These are phyloP conservation scores for Rhizopogon rudus DNA, from an alignment of 768 basidiomycete genomes.

Conservation along the genomic window DNA sequence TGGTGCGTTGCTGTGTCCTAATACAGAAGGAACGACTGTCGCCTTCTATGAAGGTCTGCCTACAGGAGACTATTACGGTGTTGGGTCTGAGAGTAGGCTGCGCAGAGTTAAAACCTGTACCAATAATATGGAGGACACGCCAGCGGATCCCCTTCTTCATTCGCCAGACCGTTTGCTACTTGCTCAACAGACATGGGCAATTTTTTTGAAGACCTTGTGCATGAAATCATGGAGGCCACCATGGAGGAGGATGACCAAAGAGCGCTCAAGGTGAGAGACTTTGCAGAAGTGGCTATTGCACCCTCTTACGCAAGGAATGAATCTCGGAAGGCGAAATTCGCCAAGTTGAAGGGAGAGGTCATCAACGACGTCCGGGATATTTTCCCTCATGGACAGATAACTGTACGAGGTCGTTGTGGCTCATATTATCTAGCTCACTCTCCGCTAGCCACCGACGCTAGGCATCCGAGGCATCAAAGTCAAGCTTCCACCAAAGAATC, in stretches of 20 bases:
- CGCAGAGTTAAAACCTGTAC: neutral
- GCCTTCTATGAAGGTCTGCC: too few species aligned
- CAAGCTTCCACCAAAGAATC: neutral
- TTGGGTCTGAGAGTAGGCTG: neutral
- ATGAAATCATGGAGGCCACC: conserved; percentile 15
- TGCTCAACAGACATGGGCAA: conserved; percentile 15
- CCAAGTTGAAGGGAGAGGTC: conserved; percentile 23
- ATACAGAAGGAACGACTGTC: too few species aligned
- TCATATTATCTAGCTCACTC: neutral
- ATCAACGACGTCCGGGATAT: conserved; percentile 22
- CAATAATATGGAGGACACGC: neutral
- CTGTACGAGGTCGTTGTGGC: conserved; percentile 7
- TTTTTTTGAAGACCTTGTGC: conserved; percentile 24
- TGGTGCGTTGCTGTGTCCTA: neutral
- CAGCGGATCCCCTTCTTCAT: neutral
- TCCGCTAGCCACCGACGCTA: neutral
- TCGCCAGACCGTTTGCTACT: neutral
- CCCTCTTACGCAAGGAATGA: neutral
- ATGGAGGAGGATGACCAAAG: conserved; percentile 18
- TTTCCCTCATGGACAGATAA: conserved; percentile 24
- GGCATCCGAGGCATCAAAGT: neutral
- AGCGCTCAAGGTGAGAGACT: conserved; percentile 17
- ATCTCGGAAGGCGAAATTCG: conserved; percentile 20
- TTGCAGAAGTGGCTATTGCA: neutral
- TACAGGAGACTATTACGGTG: too few species aligned